These are phyloP conservation scores for Pyrus betulifolia DNA, from an alignment of 306 rosid genomes.

Conservation along the genomic window DNA sequence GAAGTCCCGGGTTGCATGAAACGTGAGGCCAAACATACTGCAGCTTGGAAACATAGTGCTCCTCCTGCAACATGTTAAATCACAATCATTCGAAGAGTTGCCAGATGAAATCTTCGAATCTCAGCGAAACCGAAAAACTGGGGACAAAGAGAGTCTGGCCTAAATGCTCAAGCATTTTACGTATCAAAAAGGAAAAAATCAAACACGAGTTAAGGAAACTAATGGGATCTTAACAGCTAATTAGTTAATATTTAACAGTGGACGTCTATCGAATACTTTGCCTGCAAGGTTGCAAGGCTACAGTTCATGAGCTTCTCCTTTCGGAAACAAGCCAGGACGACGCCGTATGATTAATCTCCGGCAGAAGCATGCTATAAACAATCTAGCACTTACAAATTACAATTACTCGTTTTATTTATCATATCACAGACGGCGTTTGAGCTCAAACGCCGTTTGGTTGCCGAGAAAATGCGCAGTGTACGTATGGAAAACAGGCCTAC, in stretches of 20 bases:
- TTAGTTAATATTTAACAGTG: background rate
- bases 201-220: background rate
- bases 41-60: constrained; percentile 73
- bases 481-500: background rate
- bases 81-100: background rate
- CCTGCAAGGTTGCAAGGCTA: background rate
- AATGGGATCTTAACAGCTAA: background rate
- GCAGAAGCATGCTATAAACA: background rate
- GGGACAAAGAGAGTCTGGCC: background rate
- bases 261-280: background rate
- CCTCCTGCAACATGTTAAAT: constrained; percentile 48
- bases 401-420: background rate
- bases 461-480: background rate
- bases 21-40: constrained; percentile 84
- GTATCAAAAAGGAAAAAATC: background rate
- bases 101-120: background rate
- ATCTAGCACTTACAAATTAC: background rate
- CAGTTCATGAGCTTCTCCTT: too few relatives aligned
- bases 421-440: too few relatives aligned
- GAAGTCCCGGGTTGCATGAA: constrained; percentile 63
- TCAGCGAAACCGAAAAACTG: background rate
- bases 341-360: background rate
- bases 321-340: background rate
- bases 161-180: background rate
- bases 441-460: background rate